Conservation (phyloP, 2,329 filamentous ascomycete species). For the Colletotrichum lindemuthianum region DNA sequence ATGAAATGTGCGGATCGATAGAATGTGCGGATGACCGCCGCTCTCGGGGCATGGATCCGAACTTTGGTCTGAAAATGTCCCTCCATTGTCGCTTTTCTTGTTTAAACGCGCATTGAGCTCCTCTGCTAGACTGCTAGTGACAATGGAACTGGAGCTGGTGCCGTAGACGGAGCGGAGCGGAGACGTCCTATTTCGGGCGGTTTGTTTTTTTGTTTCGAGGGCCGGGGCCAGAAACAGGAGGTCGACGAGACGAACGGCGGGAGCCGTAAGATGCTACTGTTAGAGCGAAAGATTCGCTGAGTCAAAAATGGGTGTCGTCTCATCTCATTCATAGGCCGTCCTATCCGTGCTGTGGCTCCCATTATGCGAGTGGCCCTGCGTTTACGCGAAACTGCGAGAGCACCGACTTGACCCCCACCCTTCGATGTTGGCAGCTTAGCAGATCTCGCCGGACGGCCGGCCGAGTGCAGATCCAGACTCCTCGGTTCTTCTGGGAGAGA, state of each 20-base stretch:
- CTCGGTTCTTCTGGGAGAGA: slow-evolving; percentile 3
- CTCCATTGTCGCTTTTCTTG: background rate
- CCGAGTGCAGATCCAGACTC: slow-evolving; percentile 29
- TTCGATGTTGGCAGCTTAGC: slow-evolving; percentile 17
- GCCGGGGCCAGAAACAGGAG: slow-evolving; percentile 31
- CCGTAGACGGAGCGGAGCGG: slow-evolving; percentile 33
- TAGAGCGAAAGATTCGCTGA: slow-evolving; percentile 24
- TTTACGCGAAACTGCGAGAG: slow-evolving; percentile 32
- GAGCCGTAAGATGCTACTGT: background rate
- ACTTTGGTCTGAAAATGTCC: slow-evolving; percentile 15
- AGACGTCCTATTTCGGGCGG: slow-evolving; percentile 34
- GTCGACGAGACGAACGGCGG: background rate
- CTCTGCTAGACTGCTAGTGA: slow-evolving; percentile 6
- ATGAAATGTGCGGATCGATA: slow-evolving; percentile 13
- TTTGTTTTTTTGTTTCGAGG: slow-evolving; percentile 30
- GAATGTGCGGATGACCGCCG: slow-evolving; percentile 11
- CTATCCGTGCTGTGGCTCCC: background rate
- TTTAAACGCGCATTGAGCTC: background rate
- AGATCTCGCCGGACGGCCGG: slow-evolving; percentile 33
- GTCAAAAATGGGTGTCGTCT: slow-evolving; percentile 31
- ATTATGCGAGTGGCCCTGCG: background rate
- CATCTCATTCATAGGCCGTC: slow-evolving; percentile 3
- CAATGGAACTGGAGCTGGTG: background rate
- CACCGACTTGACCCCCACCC: slow-evolving; percentile 31
- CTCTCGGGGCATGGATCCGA: slow-evolving; percentile 18